Evolutionary conservation across 202 grass and related monocot species (phyloP).

Genomic region (Zizania palustris): DNA sequence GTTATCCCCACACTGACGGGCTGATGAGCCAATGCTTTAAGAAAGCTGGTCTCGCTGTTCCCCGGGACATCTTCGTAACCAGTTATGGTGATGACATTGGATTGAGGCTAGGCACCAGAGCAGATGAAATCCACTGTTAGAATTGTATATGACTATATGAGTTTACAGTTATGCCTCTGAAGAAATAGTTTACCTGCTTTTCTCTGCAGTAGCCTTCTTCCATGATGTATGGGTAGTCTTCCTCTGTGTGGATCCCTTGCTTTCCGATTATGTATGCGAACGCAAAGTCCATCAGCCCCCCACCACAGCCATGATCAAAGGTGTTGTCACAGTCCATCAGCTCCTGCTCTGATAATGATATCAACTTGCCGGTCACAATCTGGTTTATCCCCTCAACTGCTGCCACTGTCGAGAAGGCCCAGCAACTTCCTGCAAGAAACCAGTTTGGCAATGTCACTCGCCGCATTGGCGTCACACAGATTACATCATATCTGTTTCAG

Average conservation of each 20-base stretch:
- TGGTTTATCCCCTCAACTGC: conserved; percentile 86
- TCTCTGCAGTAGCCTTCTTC: conserved; percentile 68
- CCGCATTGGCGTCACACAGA: neutral
- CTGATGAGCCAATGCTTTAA: conserved; percentile 70
- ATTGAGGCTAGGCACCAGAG: conserved; percentile 43
- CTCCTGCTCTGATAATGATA: conserved; percentile 78
- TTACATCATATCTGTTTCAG: neutral
- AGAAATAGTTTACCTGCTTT: conserved; percentile 43
- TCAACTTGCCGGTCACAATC: conserved; percentile 67
- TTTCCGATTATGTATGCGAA: conserved; percentile 68
- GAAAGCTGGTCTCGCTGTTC: conserved; percentile 65
- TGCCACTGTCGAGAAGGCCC: conserved; percentile 84
- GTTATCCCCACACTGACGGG: conserved; percentile 75
- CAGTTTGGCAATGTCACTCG: neutral
- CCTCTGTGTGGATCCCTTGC: conserved; percentile 60
- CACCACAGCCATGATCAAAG: conserved; percentile 58
- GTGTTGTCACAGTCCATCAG: conserved; percentile 79
- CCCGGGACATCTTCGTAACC: conserved; percentile 72
- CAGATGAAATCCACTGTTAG: conserved; percentile 12
- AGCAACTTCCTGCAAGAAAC: conserved; percentile 64
- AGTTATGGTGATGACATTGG: conserved; percentile 52
- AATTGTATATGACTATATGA: neutral
- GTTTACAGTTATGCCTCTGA: neutral
- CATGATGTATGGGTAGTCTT: conserved; percentile 82
- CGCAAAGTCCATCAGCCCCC: conserved; percentile 77